Evolutionary conservation across 495 filamentous ascomycete genomes (phyloP), one percentile per base, ranked within the genome.

Genomic region (Chaetomium fimeti): DNA sequence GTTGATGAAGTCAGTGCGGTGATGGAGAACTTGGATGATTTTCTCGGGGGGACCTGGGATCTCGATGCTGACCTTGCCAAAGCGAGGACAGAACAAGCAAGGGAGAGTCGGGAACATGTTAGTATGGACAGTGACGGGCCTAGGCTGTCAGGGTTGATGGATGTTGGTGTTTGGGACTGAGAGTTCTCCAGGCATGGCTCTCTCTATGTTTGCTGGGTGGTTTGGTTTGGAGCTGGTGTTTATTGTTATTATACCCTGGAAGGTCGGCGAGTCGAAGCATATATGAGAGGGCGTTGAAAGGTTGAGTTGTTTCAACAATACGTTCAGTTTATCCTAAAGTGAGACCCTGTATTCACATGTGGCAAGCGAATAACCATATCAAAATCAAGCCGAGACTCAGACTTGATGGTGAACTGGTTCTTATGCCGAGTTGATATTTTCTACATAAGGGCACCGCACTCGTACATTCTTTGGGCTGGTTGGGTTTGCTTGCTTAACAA

Each of bases 1-100:
- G 53, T 68, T 0, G 79, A 82, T 48, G 76, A 80, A 52, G 79
- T 82, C 22, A 74, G 68, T 0, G 77, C 67, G 3, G 78, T 82
- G 0, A 59, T 82, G 66, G 67, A 75, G 13, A 77, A 82, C 60
- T 55, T 82, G 16, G 70, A 74, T 55, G 74, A 81, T 7, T 81
- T 80, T 52, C 58, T 82, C 8, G 69, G 66, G 1, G 36, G 70
- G 11, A 65, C 61, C 22, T 79, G 75, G 76, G 74, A 82, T 56
- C 62, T 80, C 0, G 75, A 81, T 8, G 62, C 66, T 5, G 77
- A 80, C 57, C 66, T 81, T 1, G 69, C 65, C 9, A 72, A 73
- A 63, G 68, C 61, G 20, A 62, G 58, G 32, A 52, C 58, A 3
- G 72, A 70, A 47, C 60, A 29, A 54, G 53, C 25, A 32, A 22